Evolutionary conservation across 495 filamentous ascomycete species (phyloP), one percentile per base, ranked within the genome.

Genomic region (Neurospora sublineolata): DNA sequence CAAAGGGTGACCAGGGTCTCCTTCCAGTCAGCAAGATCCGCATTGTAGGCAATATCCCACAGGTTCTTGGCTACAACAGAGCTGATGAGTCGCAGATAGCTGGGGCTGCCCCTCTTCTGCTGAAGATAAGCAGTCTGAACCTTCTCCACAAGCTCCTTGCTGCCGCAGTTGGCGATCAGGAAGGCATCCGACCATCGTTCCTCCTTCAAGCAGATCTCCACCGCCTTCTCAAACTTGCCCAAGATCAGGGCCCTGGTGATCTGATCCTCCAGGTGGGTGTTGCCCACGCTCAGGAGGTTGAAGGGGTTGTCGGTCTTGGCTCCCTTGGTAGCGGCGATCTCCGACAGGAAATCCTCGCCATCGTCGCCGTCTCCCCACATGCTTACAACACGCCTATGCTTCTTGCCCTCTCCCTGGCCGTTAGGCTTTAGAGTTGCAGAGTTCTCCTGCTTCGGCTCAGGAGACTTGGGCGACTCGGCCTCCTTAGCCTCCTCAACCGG

Each of bases 41-140:
- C 96, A 76, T 99, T 98, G 81, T 98, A 91, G 10, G 97, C 95
- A 64, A 98, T 87, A 83, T 99, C 95, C 95, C 96, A 98, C 9
- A 99, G 84, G 78, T 99, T 97, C 84, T 97, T 97, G 68, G 92
- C 92, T 69, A 95, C 93, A 58, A 98, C 90, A 36, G 94, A 97
- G 71, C 92, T 92, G 69, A 99, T 84, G 42, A 99, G 84, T 42
- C 95, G 89, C 64, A 98, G 83, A 79, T 99, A 99, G 80, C 94
- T 99, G 14, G 95, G 94, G 30, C 89, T 90, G 72, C 89, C 87
- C 8, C 87, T 83, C 77, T 93, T 93, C 76, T 93, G 89, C 30
- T 90, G 90, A 73, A 99, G 91, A 80, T 98, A 99, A 42, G 93
- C 88, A 67, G 90, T 89, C 78, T 97, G 96, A 3, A 95, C 94